Percentiles rank a stretch among this genome's conserved stretches.
Evolutionary conservation across 2,329 filamentous ascomycete genomes (phyloP).

Genomic region (Sporothrix pseudoabietina): DNA sequence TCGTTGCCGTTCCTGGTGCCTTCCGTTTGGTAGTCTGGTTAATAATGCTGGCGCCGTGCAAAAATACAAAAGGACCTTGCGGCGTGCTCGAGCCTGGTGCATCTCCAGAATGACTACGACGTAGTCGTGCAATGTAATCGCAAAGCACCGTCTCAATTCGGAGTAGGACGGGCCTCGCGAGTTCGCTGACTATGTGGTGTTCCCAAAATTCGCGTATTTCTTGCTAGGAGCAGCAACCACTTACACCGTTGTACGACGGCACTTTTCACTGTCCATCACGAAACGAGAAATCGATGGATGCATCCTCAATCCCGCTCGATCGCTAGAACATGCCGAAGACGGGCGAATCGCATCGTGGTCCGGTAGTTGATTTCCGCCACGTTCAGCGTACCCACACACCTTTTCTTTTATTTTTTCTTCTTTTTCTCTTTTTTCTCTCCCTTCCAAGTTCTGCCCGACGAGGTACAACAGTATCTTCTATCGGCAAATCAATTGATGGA

Average conservation of each 20-base stretch:
- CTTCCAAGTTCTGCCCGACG: neutral
- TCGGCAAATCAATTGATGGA: neutral
- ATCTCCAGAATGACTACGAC: neutral
- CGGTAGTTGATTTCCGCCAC: neutral
- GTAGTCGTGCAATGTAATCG: neutral
- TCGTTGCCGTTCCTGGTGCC: neutral
- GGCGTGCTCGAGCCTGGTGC: neutral
- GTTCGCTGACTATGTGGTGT: too few species aligned
- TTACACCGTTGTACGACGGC: too few species aligned
- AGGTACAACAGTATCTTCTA: neutral
- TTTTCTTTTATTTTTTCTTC: too few species aligned
- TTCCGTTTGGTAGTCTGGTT: neutral
- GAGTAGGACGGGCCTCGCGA: neutral
- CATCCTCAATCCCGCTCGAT: neutral
- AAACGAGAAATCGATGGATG: neutral
- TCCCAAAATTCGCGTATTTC: too few species aligned
- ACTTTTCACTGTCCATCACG: neutral
- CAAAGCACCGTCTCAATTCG: neutral
- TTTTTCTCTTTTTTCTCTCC: too few species aligned
- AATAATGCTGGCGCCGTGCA: neutral
- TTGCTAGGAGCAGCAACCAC: too few species aligned
- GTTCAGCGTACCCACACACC: neutral
- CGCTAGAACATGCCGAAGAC: neutral
- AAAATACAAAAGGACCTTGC: constrained; percentile 4
- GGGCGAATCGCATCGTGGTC: neutral